Percentiles rank a stretch among this genome's conserved stretches.
These are phyloP conservation scores for Yamadazyma spencermartinsiae DNA, from an alignment of 1,139 yeast species.

Conservation along the genomic window DNA sequence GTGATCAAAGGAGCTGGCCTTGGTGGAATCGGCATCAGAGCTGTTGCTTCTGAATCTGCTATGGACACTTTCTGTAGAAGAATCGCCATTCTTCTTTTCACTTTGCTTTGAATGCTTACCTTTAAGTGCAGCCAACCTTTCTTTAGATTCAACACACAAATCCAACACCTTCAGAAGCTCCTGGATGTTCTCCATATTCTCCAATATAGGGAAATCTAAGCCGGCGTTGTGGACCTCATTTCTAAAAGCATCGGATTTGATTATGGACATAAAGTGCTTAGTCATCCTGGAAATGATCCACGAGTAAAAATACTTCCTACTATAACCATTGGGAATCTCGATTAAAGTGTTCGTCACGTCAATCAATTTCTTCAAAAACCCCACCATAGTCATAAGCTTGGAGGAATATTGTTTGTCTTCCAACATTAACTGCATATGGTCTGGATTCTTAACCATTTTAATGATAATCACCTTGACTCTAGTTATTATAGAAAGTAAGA, in stretches of 20 bases:
- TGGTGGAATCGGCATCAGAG: neutral
- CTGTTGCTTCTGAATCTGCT: neutral
- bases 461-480: conserved; percentile 12
- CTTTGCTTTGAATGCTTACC: neutral
- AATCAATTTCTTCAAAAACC: conserved; percentile 9
- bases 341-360: conserved; percentile 12
- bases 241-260: conserved; percentile 11
- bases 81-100: too few relatives aligned
- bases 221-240: conserved; percentile 4
- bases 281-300: conserved; percentile 16
- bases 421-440: conserved; percentile 9
- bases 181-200: conserved; percentile 5
- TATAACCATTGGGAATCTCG: conserved; percentile 13
- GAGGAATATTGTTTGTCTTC: conserved; percentile 9
- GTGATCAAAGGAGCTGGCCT: neutral
- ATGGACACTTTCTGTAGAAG: too few relatives aligned
- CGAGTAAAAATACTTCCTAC: conserved; percentile 16
- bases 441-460: conserved; percentile 5
- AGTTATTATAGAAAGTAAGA: conserved; percentile 22
- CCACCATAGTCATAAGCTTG: conserved; percentile 9
- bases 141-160: conserved; percentile 10
- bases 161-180: conserved; percentile 10
- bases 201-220: conserved; percentile 13
- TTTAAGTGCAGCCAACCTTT: conserved; percentile 1
- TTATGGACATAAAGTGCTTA: conserved; percentile 5